Evolutionary conservation across 2,329 filamentous ascomycete genomes (phyloP).

Genomic region (Arachnopeziza araneosa): DNA sequence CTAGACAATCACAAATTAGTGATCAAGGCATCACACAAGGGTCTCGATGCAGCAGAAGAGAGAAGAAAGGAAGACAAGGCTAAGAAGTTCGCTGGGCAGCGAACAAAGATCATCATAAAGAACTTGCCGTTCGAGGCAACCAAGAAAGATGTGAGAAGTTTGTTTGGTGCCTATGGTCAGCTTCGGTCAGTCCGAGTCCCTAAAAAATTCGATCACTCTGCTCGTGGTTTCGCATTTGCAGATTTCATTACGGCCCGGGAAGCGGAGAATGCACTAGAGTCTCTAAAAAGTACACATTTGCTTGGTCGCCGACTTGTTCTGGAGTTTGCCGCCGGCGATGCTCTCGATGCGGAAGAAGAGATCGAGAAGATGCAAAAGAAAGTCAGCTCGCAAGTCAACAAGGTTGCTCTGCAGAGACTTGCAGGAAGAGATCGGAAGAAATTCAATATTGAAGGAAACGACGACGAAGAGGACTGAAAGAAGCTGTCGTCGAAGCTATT

Average conservation of each 20-base stretch:
- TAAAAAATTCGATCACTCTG: slow-evolving; percentile 84
- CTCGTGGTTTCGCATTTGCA: slow-evolving; percentile 93
- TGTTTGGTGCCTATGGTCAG: slow-evolving; percentile 88
- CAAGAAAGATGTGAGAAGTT: slow-evolving; percentile 82
- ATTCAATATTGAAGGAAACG: slow-evolving; percentile 74
- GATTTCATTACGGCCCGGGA: slow-evolving; percentile 91
- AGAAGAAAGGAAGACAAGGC: slow-evolving; percentile 74
- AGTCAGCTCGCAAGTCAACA: slow-evolving; percentile 83
- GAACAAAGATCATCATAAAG: slow-evolving; percentile 95
- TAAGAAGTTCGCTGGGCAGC: slow-evolving; percentile 69
- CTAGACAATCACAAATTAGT: slow-evolving; percentile 84
- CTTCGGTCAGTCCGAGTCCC: slow-evolving; percentile 89
- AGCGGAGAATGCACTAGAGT: slow-evolving; percentile 83
- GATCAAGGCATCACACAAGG: slow-evolving; percentile 82
- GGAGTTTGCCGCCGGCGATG: slow-evolving; percentile 84
- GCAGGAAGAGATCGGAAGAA: slow-evolving; percentile 78
- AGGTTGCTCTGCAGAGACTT: slow-evolving; percentile 83
- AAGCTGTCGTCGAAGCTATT: slow-evolving; percentile 11
- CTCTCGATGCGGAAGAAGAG: slow-evolving; percentile 89
- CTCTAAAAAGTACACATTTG: slow-evolving; percentile 87
- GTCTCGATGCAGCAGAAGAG: slow-evolving; percentile 81
- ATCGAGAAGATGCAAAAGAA: slow-evolving; percentile 97
- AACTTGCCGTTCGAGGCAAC: slow-evolving; percentile 94
- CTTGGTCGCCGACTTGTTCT: slow-evolving; percentile 84
- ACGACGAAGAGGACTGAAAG: slow-evolving; percentile 45